Base-by-base conservation (phyloP, 148 eudicot genomes). In the Chenopodium album region DNA sequence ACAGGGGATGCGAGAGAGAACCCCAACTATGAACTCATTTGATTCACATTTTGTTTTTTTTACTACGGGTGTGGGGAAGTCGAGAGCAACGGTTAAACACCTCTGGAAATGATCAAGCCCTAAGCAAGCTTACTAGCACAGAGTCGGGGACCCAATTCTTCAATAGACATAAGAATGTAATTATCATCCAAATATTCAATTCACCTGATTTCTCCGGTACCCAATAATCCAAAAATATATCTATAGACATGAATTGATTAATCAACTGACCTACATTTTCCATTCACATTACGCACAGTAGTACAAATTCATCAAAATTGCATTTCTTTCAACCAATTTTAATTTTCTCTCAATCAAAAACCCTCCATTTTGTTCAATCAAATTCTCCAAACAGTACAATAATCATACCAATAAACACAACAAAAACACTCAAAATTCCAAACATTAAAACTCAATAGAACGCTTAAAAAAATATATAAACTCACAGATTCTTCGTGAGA, bases 401-500 rank as follows among this genome's bases (percentile, higher is more conserved):
- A 56, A 56, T 56, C 22, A 56, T 17, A 56, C 20, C 62, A 4
- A 23, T 13, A 22, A 78, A 78, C 28, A 66, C 11, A 2, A 56
- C 62, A 56, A 17, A 56, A 56, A 56, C 22, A 16, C 16, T 20
- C 3, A 34, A 75, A 75, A 75, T 29, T 54, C 4, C 37, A 48
- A 1, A 56, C 67, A 56, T 31, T 56, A 7, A 46, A 8, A 41
- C n/a, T 10, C 46, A 41, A n/a, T 6, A 2, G 22, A 6, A 37
- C 3, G 28, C 28, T 28, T 14, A 47, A 41, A 65, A 60, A 52
- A 59, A 32, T 8, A 23, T 8, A 17, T 28, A 46, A 85, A 85
- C 89, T 89, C 82, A 94, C 98, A 85, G 91, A 90, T 32, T 89
- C 93, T 73, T 90, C 94, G 9, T 84, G 90, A 63, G 97, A 88